Evolutionary conservation across 257 asterid species (phyloP).

Genomic region (Rehmannia glutinosa): DNA sequence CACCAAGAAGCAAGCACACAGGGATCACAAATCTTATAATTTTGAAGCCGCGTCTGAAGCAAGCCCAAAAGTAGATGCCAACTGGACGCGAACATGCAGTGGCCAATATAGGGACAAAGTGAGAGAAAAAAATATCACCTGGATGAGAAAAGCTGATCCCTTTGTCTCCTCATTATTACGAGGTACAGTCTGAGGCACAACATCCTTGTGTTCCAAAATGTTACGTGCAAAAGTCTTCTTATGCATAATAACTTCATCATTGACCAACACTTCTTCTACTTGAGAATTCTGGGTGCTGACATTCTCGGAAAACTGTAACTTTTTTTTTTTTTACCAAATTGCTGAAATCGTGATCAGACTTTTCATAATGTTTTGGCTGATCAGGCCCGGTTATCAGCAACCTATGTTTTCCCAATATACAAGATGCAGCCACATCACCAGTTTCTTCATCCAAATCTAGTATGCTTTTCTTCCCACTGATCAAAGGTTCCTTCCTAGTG

Average conservation of each 20-base stretch:
- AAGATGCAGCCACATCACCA: conserved; percentile 35
- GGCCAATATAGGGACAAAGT: not conserved
- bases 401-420: conserved; percentile 52
- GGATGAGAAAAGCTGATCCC: conserved; percentile 72
- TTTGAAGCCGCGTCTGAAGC: no score
- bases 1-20: no score
- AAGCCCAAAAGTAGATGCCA: not conserved
- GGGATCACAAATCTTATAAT: no score
- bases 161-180: conserved; percentile 45
- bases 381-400: conserved; percentile 49
- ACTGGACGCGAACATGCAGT: not conserved
- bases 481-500: conserved; percentile 29
- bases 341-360: conserved; percentile 15
- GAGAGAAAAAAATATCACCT: conserved; percentile 47
- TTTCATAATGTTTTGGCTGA: conserved; percentile 25
- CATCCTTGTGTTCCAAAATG: conserved; percentile 27
- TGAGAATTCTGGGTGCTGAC: conserved; percentile 27
- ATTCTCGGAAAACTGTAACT: conserved; percentile 12
- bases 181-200: conserved; percentile 26
- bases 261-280: conserved; percentile 28
- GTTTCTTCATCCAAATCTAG: conserved; percentile 34
- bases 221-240: conserved; percentile 17
- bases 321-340: conserved; percentile 32
- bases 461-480: conserved; percentile 22
- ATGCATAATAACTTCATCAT: conserved; percentile 24